A percentile compares a stretch with the other conserved stretches of the same genome.
Conservation (phyloP, 2,329 filamentous ascomycete species). For the Trichoderma sp. region DNA sequence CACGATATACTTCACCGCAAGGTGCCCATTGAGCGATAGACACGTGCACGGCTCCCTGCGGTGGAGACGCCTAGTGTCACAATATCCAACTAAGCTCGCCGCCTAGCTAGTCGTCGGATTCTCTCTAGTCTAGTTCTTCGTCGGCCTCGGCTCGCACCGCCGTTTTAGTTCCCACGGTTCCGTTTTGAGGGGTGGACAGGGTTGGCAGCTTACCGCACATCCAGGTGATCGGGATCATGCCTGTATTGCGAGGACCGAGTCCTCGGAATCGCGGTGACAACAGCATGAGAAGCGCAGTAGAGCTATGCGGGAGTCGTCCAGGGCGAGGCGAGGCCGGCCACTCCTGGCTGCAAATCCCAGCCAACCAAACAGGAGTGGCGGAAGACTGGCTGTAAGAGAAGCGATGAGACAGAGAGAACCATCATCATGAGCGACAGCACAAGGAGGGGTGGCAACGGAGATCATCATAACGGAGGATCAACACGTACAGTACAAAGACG, state of each 20-base stretch:
- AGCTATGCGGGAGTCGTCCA: conserved; percentile 5
- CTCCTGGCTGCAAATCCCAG: conserved; percentile 19
- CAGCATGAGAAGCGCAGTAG: conserved; percentile 12
- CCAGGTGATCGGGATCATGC: conserved; percentile 15
- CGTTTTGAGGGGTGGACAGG: conserved; percentile 29
- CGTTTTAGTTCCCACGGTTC: conserved; percentile 33
- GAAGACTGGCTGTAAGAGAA: not conserved
- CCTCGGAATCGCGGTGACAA: conserved; percentile 10
- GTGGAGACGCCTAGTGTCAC: conserved; percentile 31
- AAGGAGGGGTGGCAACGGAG: conserved; percentile 13
- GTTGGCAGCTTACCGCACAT: conserved; percentile 32
- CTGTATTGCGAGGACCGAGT: conserved; percentile 4
- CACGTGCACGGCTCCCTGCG: conserved; percentile 36
- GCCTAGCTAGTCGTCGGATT: conserved; percentile 34
- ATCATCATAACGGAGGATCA: not conserved
- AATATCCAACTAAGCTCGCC: conserved; percentile 27
- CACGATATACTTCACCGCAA: conserved; percentile 24
- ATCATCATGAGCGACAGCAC: not conserved
- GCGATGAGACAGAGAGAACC: not conserved
- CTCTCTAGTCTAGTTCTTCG: conserved; percentile 38
- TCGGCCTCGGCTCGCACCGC: conserved; percentile 44
- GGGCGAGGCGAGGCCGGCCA: conserved; percentile 24
- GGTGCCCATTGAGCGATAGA: conserved; percentile 39
- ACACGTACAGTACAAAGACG: not conserved
- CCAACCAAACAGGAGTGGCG: conserved; percentile 16